Base-by-base conservation (phyloP, 2,329 filamentous ascomycete genomes). In the Calycina marina region DNA sequence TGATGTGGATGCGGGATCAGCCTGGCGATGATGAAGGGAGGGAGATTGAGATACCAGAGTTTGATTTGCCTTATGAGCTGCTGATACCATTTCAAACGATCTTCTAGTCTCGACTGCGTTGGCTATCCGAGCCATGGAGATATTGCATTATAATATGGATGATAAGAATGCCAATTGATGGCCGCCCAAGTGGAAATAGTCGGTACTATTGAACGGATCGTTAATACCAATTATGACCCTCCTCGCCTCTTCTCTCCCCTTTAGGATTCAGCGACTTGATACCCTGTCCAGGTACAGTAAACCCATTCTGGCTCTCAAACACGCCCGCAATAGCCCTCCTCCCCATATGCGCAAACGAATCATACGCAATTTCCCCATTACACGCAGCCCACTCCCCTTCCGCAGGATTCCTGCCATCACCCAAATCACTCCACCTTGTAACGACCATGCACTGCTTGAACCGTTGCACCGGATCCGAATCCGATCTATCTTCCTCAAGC, bases 371-470 rank as follows among this genome's bases (percentile, higher is more conserved):
- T 9, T 56, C 40, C 4, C 65, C 66, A 43, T 67, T 68, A 20
- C 64, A 57, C n/a, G 69, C 63, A 8, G 60, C 61, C 63, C 71
- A 74, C 39, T 72, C 65, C 4, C 54, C 54, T n/a, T 54, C 59
- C 8, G 54, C 54, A 2, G 69, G 66, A 6, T 56, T 58, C 2
- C 51, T 59, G 2, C 67, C 67, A 48, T 71, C 59, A 1, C 71
- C 71, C 11, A 77, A 47, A 50, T 77, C 71, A 38, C 62, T 65
- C 71, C 71, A 77, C 12, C 71, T 53, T 5, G 70, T 75, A 4
- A 74, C 64, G 4, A 71, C 60, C 33, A 77, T 61, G 1, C 66
- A 63, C 35, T 75, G 69, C 42, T 67, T 72, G 51, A 77, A 77
- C 3, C 56, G 51, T 8, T 56, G 44, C 22, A 29, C 6, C 14